A percentile compares a stretch with the other conserved stretches of the same genome.
phyloP scores from a whole-genome alignment of 352 stramenopile species.

The Globisporangium radiosum region DNA sequence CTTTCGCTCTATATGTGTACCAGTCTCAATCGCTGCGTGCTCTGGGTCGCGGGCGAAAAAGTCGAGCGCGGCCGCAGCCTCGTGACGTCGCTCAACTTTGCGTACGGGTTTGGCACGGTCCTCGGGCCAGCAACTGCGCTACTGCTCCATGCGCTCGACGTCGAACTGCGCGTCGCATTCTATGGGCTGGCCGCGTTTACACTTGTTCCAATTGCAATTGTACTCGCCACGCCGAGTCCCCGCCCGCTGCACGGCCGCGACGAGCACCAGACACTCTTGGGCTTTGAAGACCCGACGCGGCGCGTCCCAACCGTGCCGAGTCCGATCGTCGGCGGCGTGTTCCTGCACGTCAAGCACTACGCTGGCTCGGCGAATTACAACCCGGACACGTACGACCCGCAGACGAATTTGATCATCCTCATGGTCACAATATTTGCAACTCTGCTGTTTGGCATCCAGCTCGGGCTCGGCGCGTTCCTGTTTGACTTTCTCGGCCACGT shows the following conservation, averaged over 20 bases:
- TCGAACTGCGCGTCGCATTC: constrained; percentile 54
- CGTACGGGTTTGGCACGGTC: constrained; percentile 57
- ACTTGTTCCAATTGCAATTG: constrained; percentile 32
- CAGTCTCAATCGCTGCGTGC: constrained; percentile 59
- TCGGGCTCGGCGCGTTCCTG: constrained; percentile 70
- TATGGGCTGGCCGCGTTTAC: constrained; percentile 43
- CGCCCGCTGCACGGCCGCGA: constrained; percentile 39
- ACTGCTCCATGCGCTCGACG: constrained; percentile 35
- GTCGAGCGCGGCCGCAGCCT: constrained; percentile 62
- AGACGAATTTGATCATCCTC: constrained; percentile 82
- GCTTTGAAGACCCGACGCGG: constrained; percentile 64
- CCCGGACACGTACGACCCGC: constrained; percentile 73
- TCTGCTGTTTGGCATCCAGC: constrained; percentile 67
- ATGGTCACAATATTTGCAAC: constrained; percentile 79
- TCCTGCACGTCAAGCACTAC: constrained; percentile 74
- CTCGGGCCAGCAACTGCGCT: constrained; percentile 42
- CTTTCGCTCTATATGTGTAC: background rate
- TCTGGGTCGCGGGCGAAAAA: constrained; percentile 66
- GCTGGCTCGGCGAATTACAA: constrained; percentile 66
- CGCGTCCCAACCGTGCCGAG: constrained; percentile 73
- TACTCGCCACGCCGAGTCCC: constrained; percentile 34
- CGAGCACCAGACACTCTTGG: constrained; percentile 55
- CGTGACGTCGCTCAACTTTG: constrained; percentile 68
- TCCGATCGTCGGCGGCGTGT: constrained; percentile 76
- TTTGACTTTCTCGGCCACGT: constrained; percentile 76